These are phyloP conservation scores for carrot (Daucus carota) DNA, from an alignment of 129 eudicot genomes.

Conservation along the genomic window DH1_v3.0 NC_030383.2:50558501-50559000, in stretches of 20 bases:
- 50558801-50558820: slow-evolving; percentile 96
- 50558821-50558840: slow-evolving; percentile 99
- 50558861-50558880: not conserved
- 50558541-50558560: slow-evolving; percentile 74
- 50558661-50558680: slow-evolving; percentile 94
- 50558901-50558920: not conserved
- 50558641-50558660: slow-evolving; percentile 82
- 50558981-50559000: slow-evolving; percentile 98
- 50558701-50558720: slow-evolving; percentile 16
- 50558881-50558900: not conserved
- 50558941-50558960: slow-evolving; percentile 97
- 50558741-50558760: not conserved
- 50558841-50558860: slow-evolving; percentile 98
- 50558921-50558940: slow-evolving; percentile 38
- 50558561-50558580: slow-evolving; percentile 8
- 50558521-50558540: slow-evolving; percentile 90
- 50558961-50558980: slow-evolving; percentile 98
- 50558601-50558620: not conserved
- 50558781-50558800: slow-evolving; percentile 64
- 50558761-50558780: not conserved
- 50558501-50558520: slow-evolving; percentile 88
- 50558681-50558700: slow-evolving; percentile 81
- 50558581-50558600: slow-evolving; percentile 3
- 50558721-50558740: slow-evolving; percentile 3
- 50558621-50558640: slow-evolving; percentile 38